Conservation (phyloP, 192 early-diverging fungal genomes). For the Coemansia sp. region DNA sequence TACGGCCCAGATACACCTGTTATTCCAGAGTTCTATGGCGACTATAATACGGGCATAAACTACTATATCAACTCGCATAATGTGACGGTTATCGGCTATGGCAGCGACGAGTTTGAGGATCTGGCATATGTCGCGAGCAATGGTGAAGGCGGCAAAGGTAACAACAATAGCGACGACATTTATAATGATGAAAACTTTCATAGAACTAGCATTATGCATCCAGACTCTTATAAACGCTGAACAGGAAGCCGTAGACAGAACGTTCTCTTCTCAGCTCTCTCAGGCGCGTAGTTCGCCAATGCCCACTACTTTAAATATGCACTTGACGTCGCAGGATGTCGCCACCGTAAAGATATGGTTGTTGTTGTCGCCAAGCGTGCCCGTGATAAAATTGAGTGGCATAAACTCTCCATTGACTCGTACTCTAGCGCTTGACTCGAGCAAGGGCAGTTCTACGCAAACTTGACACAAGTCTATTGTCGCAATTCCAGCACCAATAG, state of each 20-base stretch:
- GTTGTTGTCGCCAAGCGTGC: slow-evolving; percentile 11
- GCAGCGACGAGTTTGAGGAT: slow-evolving; percentile 11
- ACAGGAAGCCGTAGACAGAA: not conserved
- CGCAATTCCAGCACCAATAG: slow-evolving; percentile 33
- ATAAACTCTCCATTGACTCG: not conserved
- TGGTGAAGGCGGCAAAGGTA: not conserved
- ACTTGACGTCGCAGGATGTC: not conserved
- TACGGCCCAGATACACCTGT: slow-evolving; percentile 32
- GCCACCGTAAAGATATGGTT: slow-evolving; percentile 25
- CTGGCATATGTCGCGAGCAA: not conserved
- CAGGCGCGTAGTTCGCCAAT: not conserved
- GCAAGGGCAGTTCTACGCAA: slow-evolving; percentile 9
- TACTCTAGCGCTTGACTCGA: not conserved
- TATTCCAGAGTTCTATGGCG: slow-evolving; percentile 36
- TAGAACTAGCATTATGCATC: not conserved
- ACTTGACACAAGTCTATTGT: slow-evolving; percentile 16
- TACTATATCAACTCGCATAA: slow-evolving; percentile 14
- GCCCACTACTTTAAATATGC: not conserved
- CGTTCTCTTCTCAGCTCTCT: not conserved
- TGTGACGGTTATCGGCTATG: slow-evolving; percentile 18
- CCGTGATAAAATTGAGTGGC: slow-evolving; percentile 7
- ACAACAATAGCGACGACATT: not conserved
- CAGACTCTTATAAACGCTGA: not conserved
- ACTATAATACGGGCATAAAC: slow-evolving; percentile 19
- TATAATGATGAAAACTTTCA: not conserved